Percentiles rank a stretch among this genome's conserved stretches.
phyloP scores from a whole-genome alignment of 1,284 basidiomycete genomes.

The Microbotryum saponariae region DNA sequence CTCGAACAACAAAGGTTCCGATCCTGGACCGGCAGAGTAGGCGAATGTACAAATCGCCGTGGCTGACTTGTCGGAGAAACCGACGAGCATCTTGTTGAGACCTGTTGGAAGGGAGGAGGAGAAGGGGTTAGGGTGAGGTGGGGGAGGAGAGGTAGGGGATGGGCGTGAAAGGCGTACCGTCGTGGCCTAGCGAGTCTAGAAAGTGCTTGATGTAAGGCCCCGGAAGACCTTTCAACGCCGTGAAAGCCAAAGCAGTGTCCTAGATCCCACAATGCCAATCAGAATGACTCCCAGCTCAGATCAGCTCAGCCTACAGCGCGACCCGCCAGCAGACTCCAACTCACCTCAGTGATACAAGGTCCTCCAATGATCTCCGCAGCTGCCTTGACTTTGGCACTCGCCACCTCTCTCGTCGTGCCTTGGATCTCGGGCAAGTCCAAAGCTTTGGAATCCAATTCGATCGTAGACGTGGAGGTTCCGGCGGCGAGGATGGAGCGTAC shows the following conservation, averaged over 20 bases:
- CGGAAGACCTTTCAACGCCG: constrained; percentile 79
- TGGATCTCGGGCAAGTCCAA: constrained; percentile 85
- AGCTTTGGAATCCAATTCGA: constrained; percentile 60
- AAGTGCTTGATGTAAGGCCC: constrained; percentile 98
- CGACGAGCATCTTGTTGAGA: constrained; percentile 74
- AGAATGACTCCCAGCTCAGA: background rate
- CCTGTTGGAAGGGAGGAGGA: constrained; percentile 45
- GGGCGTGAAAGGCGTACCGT: constrained; percentile 46
- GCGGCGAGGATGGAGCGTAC: constrained; percentile 66
- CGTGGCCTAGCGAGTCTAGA: constrained; percentile 67
- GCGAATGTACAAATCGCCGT: constrained; percentile 94
- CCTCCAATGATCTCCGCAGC: constrained; percentile 73
- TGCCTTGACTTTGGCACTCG: constrained; percentile 72
- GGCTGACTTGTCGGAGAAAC: constrained; percentile 73
- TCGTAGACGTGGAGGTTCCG: constrained; percentile 44
- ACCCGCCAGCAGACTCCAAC: background rate
- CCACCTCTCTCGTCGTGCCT: constrained; percentile 84
- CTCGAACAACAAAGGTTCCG: constrained; percentile 79
- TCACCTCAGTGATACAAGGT: constrained; percentile 78
- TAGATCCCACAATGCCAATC: background rate
- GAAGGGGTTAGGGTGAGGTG: background rate
- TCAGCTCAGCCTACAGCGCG: no score
- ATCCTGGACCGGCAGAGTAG: constrained; percentile 69
- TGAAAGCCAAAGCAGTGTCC: constrained; percentile 89
- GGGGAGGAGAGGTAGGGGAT: background rate